Evolutionary conservation across 75 land plant genomes (phyloP).

Genomic region (Pseudotsuga menziesii): DNA sequence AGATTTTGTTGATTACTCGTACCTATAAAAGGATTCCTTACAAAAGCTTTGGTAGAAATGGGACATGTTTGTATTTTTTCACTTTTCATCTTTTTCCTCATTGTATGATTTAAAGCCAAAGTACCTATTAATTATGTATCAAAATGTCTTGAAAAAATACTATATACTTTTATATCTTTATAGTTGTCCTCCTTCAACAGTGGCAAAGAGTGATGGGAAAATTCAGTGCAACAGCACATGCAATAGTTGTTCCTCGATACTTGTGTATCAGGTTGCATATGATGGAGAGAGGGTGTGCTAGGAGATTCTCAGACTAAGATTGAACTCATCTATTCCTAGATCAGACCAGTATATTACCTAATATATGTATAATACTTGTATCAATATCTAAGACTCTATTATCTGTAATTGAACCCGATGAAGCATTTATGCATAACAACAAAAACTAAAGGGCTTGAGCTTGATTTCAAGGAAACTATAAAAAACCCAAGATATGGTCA

Average conservation of each 20-base stretch:
- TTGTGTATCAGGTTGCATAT: no score
- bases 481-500: neutral
- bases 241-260: no score
- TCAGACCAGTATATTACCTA: neutral
- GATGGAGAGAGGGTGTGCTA: no score
- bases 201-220: no score
- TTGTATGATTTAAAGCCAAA: neutral
- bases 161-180: neutral
- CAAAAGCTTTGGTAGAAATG: neutral
- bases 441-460: neutral
- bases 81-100: neutral
- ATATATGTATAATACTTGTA: neutral
- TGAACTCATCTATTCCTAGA: neutral
- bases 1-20: neutral
- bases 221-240: no score
- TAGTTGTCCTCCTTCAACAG: no score
- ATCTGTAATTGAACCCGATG: neutral
- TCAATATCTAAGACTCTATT: constrained; percentile 3
- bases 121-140: neutral
- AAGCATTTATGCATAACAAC: constrained; percentile 2
- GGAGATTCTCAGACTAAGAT: neutral
- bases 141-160: neutral
- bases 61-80: neutral
- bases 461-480: neutral
- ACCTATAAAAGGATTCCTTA: neutral